Evolutionary conservation across 805 yeast species (phyloP).

Genomic region (Suhomyces kilbournensis): DNA sequence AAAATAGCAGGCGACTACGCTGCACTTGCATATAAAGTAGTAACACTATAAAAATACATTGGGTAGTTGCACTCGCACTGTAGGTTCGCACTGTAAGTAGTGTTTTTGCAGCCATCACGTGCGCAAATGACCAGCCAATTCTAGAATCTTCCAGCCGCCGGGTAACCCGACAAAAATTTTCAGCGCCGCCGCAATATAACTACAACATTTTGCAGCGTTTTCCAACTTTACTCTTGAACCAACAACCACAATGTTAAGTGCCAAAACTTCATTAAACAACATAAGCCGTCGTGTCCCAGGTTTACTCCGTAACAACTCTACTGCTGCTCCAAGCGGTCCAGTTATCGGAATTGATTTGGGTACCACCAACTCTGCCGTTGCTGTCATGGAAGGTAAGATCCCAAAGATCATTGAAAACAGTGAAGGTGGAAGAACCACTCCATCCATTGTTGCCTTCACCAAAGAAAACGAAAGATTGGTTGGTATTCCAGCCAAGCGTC

Average conservation of each 20-base stretch:
- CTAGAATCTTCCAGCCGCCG: slow-evolving; percentile 12
- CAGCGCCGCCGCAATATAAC: slow-evolving; percentile 5
- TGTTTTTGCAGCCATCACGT: background rate
- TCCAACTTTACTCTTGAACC: background rate
- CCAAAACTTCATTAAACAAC: slow-evolving; percentile 38
- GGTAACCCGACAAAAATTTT: slow-evolving; percentile 24
- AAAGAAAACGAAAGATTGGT: slow-evolving; percentile 88
- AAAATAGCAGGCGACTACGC: no score
- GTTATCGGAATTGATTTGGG: slow-evolving; percentile 87
- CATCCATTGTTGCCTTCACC: slow-evolving; percentile 93
- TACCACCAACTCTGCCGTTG: slow-evolving; percentile 88
- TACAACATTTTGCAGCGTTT: background rate
- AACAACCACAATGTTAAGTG: slow-evolving; percentile 37
- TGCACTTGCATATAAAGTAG: no score
- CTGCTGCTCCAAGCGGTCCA: slow-evolving; percentile 41
- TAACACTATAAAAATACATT: no score
- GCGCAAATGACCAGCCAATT: background rate
- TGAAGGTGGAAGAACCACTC: slow-evolving; percentile 68
- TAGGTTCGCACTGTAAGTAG: no score
- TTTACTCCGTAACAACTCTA: slow-evolving; percentile 28
- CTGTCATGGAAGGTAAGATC: slow-evolving; percentile 72
- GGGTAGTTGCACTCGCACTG: no score
- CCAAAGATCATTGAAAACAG: slow-evolving; percentile 79
- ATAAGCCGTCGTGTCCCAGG: slow-evolving; percentile 34
- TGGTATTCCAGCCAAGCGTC: slow-evolving; percentile 95